Evolutionary conservation across 2,329 filamentous ascomycete genomes (phyloP), one percentile per base, ranked within the genome.

Genomic region (Colletotrichum sidae): DNA sequence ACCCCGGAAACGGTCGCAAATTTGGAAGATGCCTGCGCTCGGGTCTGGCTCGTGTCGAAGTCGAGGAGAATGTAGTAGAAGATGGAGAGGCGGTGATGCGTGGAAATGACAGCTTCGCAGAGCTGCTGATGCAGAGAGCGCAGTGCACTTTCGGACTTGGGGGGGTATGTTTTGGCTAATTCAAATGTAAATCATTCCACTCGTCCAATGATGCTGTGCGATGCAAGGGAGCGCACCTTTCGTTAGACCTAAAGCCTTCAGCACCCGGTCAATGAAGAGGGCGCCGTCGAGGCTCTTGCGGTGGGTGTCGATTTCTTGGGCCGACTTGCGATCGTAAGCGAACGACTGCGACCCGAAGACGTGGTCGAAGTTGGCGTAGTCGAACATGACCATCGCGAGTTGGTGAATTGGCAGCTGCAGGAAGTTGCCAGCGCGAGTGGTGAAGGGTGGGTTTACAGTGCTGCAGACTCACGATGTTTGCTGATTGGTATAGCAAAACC

Each of bases 11-110:
- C 79, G 46, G 79, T 77, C 13, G 89, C 88, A 70, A 95, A 93
- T 2, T 74, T 67, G 17, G 84, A 82, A 2, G 88, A 82, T 7
- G 81, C 72, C 41, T 85, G 82, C 15, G 84, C 77, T 4, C 83
- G 81, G 17, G 83, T 81, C 55, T 85, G 81, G 35, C 80, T 77
- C 44, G 81, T 78, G 71, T 90, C 87, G 73, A 91, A 87, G 75
- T 96, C 92, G 72, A 93, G 90, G 3, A 96, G 84, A 44, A 96
- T 81, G 76, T 96, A 97, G 82, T 92, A 96, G 69, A 96, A 83
- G 52, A 96, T 85, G 15, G 93, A 92, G 69, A 94, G 88, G 76
- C 94, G 94, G 79, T 94, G 90, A 76, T 94, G 91, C 58, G 87
- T 83, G 8, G 90, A 86, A 70, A 90, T 88, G 53, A 80, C 81